Evolutionary conservation across 2,329 filamentous ascomycete genomes (phyloP).

Genomic region (Sclerotiophoma versabilis): DNA sequence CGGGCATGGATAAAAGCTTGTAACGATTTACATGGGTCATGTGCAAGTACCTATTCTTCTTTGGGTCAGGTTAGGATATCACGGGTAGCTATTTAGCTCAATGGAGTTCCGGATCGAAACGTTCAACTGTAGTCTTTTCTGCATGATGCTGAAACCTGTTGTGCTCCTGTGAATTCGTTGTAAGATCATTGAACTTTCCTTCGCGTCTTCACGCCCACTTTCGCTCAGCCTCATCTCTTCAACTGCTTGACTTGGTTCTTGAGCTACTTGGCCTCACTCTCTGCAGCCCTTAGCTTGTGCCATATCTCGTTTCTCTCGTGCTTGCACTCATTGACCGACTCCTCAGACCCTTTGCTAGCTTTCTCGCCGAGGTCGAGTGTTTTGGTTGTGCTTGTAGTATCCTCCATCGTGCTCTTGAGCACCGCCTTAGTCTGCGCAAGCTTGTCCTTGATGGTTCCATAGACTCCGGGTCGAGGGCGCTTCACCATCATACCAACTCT

Average conservation of each 20-base stretch:
- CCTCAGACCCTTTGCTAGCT: too few relatives aligned
- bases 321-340: too few relatives aligned
- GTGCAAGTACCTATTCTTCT: conserved; percentile 23
- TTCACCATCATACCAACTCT: background rate
- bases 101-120: conserved; percentile 37
- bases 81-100: conserved; percentile 36
- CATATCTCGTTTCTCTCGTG: too few relatives aligned
- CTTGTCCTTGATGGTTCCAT: background rate
- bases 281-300: too few relatives aligned
- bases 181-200: background rate
- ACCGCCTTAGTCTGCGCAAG: background rate
- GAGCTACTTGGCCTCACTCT: too few relatives aligned
- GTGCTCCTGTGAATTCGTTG: background rate
- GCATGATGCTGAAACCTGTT: background rate
- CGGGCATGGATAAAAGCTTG: conserved; percentile 32
- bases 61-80: conserved; percentile 20
- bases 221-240: too few relatives aligned
- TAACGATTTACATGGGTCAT: conserved; percentile 31
- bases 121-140: conserved; percentile 15
- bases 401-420: too few relatives aligned
- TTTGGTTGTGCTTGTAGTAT: too few relatives aligned
- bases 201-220: background rate
- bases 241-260: too few relatives aligned
- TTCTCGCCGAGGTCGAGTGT: too few relatives aligned
- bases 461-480: background rate